Conservation (phyloP, 2,329 filamentous ascomycete genomes). For the Akanthomyces lecanii region DNA sequence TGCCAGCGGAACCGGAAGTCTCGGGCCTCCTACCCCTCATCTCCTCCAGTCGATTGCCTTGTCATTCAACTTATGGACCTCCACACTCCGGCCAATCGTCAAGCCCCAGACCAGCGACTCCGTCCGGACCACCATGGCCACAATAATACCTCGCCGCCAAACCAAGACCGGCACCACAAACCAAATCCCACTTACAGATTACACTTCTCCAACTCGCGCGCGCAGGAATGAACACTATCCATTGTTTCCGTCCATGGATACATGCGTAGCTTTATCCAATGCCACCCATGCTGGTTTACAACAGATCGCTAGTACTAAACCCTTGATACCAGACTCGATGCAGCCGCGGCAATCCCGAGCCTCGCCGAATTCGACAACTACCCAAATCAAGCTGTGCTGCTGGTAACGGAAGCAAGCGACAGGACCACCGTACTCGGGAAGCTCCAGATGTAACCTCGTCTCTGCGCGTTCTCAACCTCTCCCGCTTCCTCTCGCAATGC, state of each 20-base stretch:
- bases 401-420: not conserved
- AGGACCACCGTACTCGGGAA: not conserved
- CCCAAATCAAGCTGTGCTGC: not conserved
- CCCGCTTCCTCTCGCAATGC: not conserved
- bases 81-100: not conserved
- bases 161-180: not conserved
- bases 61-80: not conserved
- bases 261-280: not conserved
- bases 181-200: slow-evolving; percentile 7
- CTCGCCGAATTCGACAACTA: too few relatives aligned
- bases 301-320: not conserved
- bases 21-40: not conserved
- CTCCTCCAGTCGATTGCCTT: not conserved
- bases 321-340: not conserved
- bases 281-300: not conserved
- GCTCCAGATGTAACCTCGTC: not conserved
- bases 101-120: not conserved
- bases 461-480: not conserved
- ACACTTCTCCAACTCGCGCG: not conserved
- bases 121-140: not conserved
- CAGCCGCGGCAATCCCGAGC: not conserved
- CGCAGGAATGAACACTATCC: not conserved
- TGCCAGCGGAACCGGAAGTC: not conserved
- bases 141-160: slow-evolving; percentile 2
- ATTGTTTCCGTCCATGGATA: not conserved